Conservation (phyloP, 2,329 filamentous ascomycete genomes). For the Colletotrichum sublineola region DNA sequence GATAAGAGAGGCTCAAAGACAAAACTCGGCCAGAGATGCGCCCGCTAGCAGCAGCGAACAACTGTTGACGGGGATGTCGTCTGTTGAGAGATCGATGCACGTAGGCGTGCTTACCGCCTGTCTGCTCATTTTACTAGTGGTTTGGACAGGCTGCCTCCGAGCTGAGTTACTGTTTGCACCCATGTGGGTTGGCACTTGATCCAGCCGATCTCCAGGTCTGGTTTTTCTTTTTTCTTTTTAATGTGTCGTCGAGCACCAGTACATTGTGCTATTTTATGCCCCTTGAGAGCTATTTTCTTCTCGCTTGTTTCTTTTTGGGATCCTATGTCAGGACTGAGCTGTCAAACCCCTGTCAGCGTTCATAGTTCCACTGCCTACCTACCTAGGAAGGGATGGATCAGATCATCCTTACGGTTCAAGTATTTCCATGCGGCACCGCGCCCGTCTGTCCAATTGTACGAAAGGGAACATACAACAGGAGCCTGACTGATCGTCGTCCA, state of each 20-base stretch:
- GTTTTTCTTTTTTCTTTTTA: neutral
- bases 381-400: neutral
- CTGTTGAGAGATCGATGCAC: slow-evolving; percentile 17
- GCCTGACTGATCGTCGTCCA: slow-evolving; percentile 9
- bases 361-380: neutral
- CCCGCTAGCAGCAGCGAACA: slow-evolving; percentile 10
- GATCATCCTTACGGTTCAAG: slow-evolving; percentile 4
- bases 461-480: slow-evolving; percentile 2
- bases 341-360: slow-evolving; percentile 8
- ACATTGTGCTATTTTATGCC: neutral
- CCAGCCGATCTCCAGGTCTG: neutral
- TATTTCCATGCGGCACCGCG: neutral
- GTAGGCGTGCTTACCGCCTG: slow-evolving; percentile 8
- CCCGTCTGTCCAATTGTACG: neutral
- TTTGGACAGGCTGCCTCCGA: slow-evolving; percentile 2
- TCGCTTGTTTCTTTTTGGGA: neutral
- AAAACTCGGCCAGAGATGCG: slow-evolving; percentile 7
- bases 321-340: slow-evolving; percentile 8
- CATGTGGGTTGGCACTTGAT: neutral
- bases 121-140: slow-evolving; percentile 1
- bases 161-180: neutral
- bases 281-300: neutral
- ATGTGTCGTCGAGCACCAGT: neutral
- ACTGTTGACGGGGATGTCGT: neutral
- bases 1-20: slow-evolving; percentile 22